Base-by-base conservation (phyloP, 176 grass and related monocot species). In the Pharus latifolius region DNA sequence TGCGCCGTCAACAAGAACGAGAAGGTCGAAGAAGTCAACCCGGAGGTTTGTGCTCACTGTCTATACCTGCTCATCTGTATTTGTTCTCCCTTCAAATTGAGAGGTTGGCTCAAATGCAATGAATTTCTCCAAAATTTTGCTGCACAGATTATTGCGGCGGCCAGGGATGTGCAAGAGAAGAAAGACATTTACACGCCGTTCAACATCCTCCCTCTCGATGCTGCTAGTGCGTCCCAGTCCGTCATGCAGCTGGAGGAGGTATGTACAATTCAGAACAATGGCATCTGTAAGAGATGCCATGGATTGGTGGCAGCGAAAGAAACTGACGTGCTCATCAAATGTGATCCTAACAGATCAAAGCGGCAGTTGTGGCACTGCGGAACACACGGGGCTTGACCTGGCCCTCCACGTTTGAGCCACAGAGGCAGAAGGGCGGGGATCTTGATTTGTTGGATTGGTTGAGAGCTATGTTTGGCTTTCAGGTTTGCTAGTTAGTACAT, bases 201-300 rank as follows among this genome's bases (percentile, higher is more conserved):
- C 70, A 93, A 93, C 49, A 88, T 98, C 70, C 78, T 93, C 53
- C 87, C 87, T 27, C 73, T 98, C 13, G 94, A 93, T 88, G 87
- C 86, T 5, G 84, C 94, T 52, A 88, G 87, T 81, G 83, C 89
- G 50, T 98, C 89, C 57, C 89, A 93, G 67, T 90, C 81, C 53
- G 91, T 93, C 46, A 98, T 98, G 94, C 94, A 93, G 69, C 52
- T 92, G 57, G 94, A 98, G 80, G 94, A 98, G 94, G 94, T 98
- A 72, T 44, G 14, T 16, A 46, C 15, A 0, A 61, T 55, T 49
- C 57, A 75, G 6, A 49, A 60, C 16, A 68, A 28, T 45, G 62
- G 45, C 17, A 52, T 64, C 10, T 42, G n/a, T 83, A 60, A 32
- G 20, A 38, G 27, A 3, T 12, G 66, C 18, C 22, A n/a, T n/a